Conservation (phyloP, 1,284 basidiomycete genomes). For the Nidula niveotomentosa region DNA sequence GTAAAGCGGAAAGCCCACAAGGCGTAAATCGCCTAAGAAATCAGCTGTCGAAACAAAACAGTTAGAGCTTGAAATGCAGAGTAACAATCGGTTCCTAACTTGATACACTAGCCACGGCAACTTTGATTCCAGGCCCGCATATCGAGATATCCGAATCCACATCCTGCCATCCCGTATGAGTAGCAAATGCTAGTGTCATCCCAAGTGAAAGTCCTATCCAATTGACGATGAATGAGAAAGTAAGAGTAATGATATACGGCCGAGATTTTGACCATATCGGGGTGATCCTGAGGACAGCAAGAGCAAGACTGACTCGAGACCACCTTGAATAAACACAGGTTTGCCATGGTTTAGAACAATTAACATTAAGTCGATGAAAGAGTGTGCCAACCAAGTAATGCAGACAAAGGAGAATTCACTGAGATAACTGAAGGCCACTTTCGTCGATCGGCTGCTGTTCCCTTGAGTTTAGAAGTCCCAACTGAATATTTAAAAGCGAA, state of each 20-base stretch:
- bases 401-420: no score
- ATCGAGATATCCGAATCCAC: not conserved
- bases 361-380: no score
- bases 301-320: not conserved
- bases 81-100: not conserved
- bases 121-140: not conserved
- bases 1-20: slow-evolving; percentile 3
- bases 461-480: no score
- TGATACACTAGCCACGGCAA: not conserved
- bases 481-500: no score
- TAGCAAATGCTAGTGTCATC: not conserved
- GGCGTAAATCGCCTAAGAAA: slow-evolving; percentile 5
- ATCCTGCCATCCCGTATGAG: not conserved
- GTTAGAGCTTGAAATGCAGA: not conserved
- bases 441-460: no score
- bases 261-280: not conserved
- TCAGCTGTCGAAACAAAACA: slow-evolving; percentile 6
- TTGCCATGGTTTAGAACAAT: no score
- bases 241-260: not conserved
- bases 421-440: no score
- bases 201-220: not conserved
- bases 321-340: not conserved
- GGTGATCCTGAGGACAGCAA: not conserved
- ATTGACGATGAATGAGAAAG: not conserved
- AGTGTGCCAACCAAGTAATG: no score